phyloP scores from a whole-genome alignment of 768 basidiomycete species.

The Boletus rubroflammeus region DNA sequence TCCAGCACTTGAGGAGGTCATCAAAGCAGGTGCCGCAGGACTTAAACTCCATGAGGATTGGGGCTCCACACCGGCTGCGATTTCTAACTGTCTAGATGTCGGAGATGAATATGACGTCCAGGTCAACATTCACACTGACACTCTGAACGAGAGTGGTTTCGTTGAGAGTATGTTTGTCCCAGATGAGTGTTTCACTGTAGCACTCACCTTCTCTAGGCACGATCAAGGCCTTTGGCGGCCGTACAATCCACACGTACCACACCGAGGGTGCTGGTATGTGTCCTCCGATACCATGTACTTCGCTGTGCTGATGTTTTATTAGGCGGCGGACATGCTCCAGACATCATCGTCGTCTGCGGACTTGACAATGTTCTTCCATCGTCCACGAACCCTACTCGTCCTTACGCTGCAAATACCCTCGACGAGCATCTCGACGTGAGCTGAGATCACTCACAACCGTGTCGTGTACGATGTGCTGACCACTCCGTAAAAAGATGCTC shows the following conservation, averaged over 20 bases:
- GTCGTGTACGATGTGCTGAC: not conserved
- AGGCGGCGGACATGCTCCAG: constrained; percentile 96
- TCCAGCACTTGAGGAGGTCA: constrained; percentile 71
- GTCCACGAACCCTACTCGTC: constrained; percentile 96
- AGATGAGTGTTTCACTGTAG: not conserved
- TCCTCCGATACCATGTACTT: not conserved
- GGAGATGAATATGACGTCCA: constrained; percentile 94
- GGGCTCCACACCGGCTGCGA: constrained; percentile 86
- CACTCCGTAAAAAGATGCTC: constrained; percentile 66
- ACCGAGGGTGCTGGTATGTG: constrained; percentile 84
- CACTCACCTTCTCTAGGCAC: constrained; percentile 51
- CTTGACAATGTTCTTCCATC: constrained; percentile 87
- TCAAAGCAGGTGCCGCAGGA: constrained; percentile 81
- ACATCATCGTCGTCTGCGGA: constrained; percentile 96
- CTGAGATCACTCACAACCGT: not conserved
- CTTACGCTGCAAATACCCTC: constrained; percentile 85
- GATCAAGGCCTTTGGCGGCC: constrained; percentile 80
- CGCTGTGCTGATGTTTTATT: not conserved
- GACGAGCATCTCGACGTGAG: constrained; percentile 96
- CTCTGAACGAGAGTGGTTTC: constrained; percentile 95
- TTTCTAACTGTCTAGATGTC: constrained; percentile 71
- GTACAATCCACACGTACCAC: constrained; percentile 97
- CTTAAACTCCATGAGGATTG: constrained; percentile 98
- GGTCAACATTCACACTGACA: constrained; percentile 94
- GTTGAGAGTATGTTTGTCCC: constrained; percentile 70